Evolutionary conservation across 495 filamentous ascomycete genomes (phyloP).

Genomic region (Apodospora peruviana): DNA sequence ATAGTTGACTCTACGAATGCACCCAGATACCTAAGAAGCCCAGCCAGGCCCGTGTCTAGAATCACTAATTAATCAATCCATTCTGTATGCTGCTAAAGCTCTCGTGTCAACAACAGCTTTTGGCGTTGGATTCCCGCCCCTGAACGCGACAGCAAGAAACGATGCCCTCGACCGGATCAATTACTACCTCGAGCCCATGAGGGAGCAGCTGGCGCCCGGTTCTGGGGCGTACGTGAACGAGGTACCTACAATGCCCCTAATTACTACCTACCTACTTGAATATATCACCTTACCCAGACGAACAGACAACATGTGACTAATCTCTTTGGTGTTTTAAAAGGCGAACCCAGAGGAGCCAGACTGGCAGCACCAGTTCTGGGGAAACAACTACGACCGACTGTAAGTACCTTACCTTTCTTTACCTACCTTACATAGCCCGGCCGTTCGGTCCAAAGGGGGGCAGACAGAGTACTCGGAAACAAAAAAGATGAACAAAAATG

Average conservation of each 20-base stretch:
- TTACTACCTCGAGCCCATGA: slow-evolving; percentile 33
- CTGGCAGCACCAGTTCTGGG: slow-evolving; percentile 47
- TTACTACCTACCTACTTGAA: background rate
- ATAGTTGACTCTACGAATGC: background rate
- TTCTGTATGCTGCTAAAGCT: background rate
- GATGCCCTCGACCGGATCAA: slow-evolving; percentile 37
- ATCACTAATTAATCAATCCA: background rate
- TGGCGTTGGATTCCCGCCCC: slow-evolving; percentile 30
- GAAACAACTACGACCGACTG: slow-evolving; percentile 42
- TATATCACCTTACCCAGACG: background rate
- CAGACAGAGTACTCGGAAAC: no score
- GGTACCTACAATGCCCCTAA: slow-evolving; percentile 12
- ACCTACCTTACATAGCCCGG: background rate
- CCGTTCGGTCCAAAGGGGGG: no score
- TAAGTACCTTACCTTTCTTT: slow-evolving; percentile 1
- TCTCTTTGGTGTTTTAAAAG: slow-evolving; percentile 15
- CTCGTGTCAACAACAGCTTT: background rate
- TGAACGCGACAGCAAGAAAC: slow-evolving; percentile 30
- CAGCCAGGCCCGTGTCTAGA: no score
- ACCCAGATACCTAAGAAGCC: no score
- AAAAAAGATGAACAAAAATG: no score
- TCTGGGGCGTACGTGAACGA: slow-evolving; percentile 38
- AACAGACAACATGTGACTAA: background rate
- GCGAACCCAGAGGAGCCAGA: slow-evolving; percentile 43
- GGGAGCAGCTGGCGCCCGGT: slow-evolving; percentile 28